phyloP scores from a whole-genome alignment of 2,329 filamentous ascomycete genomes.

The Diplodia sapinea region DNA sequence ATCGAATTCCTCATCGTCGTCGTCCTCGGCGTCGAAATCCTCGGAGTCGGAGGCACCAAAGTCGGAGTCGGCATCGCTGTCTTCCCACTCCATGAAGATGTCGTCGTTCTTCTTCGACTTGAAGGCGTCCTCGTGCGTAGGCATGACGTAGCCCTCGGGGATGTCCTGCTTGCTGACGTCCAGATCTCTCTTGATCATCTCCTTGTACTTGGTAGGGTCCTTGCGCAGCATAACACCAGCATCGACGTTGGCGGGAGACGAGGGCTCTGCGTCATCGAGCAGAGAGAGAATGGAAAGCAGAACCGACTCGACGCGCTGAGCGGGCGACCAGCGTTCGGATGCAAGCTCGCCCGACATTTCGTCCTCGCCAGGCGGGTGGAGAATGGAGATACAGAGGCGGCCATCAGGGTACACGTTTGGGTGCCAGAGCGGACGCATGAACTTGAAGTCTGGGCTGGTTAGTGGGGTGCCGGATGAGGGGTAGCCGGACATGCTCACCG shows the following conservation, averaged over 20 bases:
- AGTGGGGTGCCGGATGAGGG: neutral
- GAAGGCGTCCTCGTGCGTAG: slow-evolving; percentile 69
- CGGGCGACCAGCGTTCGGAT: slow-evolving; percentile 90
- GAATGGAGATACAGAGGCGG: slow-evolving; percentile 92
- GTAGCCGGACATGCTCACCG: slow-evolving; percentile 47
- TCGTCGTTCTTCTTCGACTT: slow-evolving; percentile 68
- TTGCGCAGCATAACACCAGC: slow-evolving; percentile 86
- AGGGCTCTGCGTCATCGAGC: slow-evolving; percentile 91
- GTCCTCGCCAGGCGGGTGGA: slow-evolving; percentile 90
- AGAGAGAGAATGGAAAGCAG: slow-evolving; percentile 90
- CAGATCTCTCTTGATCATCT: slow-evolving; percentile 71
- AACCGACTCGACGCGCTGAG: slow-evolving; percentile 93
- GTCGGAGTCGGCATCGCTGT: slow-evolving; percentile 62
- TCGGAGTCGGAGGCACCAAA: slow-evolving; percentile 71
- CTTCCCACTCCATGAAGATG: slow-evolving; percentile 60
- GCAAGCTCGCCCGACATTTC: slow-evolving; percentile 89
- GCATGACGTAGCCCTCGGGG: slow-evolving; percentile 80
- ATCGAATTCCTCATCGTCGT: slow-evolving; percentile 60
- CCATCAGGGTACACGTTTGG: slow-evolving; percentile 94
- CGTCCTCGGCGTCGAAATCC: slow-evolving; percentile 55
- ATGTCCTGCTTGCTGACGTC: slow-evolving; percentile 78
- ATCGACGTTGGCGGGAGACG: slow-evolving; percentile 92
- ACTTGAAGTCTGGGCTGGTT: slow-evolving; percentile 72
- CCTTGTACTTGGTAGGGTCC: slow-evolving; percentile 70
- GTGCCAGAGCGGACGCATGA: slow-evolving; percentile 80